phyloP scores from a whole-genome alignment of 305 asterid species.

The Fraxinus dipetala region DNA sequence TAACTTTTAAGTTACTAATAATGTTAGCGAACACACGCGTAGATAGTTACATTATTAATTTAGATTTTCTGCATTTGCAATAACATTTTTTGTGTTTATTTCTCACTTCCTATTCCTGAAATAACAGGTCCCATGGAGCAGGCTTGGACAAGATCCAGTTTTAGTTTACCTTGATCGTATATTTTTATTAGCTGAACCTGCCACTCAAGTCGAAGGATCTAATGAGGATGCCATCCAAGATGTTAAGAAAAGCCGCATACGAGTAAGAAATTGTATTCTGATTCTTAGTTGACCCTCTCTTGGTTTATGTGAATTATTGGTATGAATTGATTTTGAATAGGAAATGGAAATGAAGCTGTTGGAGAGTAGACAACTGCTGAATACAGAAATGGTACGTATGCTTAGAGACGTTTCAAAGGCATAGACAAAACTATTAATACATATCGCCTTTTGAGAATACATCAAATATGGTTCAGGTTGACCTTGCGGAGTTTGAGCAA shows the following conservation, averaged over 20 bases:
- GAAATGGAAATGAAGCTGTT: constrained; percentile 88
- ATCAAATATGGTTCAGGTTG: constrained; percentile 2
- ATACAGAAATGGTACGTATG: constrained; percentile 73
- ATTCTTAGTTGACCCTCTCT: constrained; percentile 13
- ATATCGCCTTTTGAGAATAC: background rate
- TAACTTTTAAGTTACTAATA: background rate
- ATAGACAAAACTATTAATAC: background rate
- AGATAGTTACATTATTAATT: background rate
- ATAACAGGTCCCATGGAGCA: constrained; percentile 97
- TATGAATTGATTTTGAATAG: constrained; percentile 36
- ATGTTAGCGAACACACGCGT: background rate
- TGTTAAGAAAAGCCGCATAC: constrained; percentile 75
- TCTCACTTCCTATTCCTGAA: constrained; percentile 22
- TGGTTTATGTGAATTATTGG: constrained; percentile 16
- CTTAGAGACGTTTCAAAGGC: constrained; percentile 6
- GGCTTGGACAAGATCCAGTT: constrained; percentile 99
- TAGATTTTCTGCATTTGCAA: background rate
- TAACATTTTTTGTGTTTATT: constrained; percentile 16
- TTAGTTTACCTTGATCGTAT: constrained; percentile 86
- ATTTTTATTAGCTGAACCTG: constrained; percentile 92
- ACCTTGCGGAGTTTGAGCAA: background rate
- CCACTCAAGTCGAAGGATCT: constrained; percentile 91
- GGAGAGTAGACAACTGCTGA: constrained; percentile 65
- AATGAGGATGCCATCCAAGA: constrained; percentile 94
- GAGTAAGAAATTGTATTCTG: constrained; percentile 46